Percentiles rank a stretch among this genome's conserved stretches.
phyloP scores from a whole-genome alignment of 2,329 filamentous ascomycete species.

The Gaeumannomyces tritici region DNA sequence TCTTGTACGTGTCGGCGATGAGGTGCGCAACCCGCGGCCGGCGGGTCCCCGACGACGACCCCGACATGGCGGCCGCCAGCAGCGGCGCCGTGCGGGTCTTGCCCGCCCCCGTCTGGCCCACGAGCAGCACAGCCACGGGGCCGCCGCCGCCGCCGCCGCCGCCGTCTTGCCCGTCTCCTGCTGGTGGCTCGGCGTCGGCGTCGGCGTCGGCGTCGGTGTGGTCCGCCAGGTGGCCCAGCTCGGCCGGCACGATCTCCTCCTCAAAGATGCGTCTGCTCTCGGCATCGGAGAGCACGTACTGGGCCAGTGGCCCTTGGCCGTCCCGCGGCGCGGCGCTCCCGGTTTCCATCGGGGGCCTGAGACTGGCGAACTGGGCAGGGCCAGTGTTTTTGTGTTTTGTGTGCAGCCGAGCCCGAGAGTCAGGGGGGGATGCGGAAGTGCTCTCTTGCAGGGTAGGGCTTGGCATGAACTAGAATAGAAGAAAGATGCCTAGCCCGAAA shows the following conservation, averaged over 20 bases:
- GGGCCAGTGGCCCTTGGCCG: not conserved
- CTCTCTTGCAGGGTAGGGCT: too few relatives aligned
- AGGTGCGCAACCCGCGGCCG: constrained; percentile 24
- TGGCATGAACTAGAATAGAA: too few relatives aligned
- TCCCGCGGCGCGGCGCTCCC: not conserved
- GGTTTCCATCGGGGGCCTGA: not conserved
- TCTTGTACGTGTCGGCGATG: constrained; percentile 39
- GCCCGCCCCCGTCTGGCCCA: constrained; percentile 37
- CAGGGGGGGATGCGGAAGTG: not conserved
- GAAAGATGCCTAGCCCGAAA: too few relatives aligned
- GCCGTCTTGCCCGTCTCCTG: too few relatives aligned
- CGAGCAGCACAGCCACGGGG: constrained; percentile 12
- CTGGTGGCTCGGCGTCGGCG: not conserved
- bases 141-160: too few relatives aligned
- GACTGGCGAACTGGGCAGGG: too few relatives aligned
- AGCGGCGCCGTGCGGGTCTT: constrained; percentile 33
- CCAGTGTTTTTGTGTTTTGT: not conserved
- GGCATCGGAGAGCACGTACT: constrained; percentile 16
- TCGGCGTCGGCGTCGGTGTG: not conserved
- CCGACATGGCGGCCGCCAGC: constrained; percentile 22
- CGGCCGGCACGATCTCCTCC: constrained; percentile 12
- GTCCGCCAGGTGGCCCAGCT: constrained; percentile 7
- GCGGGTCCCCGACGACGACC: constrained; percentile 1
- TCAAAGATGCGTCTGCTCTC: constrained; percentile 17
- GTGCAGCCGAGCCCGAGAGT: too few relatives aligned